Base-by-base conservation (phyloP, 768 basidiomycete species). In the Amanita thiersii region DNA sequence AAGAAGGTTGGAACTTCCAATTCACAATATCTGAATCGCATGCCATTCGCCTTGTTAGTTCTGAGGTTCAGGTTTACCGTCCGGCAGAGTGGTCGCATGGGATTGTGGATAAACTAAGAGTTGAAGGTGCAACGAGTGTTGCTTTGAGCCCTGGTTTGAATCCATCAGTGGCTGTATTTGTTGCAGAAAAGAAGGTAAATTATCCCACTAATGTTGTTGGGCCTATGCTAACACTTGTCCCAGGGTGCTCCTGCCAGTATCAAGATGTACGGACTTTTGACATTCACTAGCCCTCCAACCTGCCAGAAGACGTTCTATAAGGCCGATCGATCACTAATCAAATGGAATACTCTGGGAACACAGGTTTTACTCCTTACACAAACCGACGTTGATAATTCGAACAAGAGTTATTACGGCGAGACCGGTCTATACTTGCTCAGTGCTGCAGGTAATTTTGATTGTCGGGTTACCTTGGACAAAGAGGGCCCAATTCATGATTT, bases 401-500 rank as follows among this genome's bases (percentile, higher is more conserved):
- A 94, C 61, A 96, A 88, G 75, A 92, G 84, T 54, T 99, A 99
- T 61, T 99, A 98, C 51, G 96, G 96, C 40, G 94, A 98, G 68
- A 96, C 93, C 2, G 88, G 89, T 39, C 67, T 99, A 54, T 97
- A 94, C 63, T 73, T 97, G 10, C 76, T 98, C 47, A 91, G 83
- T 49, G 80, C 91, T 12, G 84, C 89, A 6, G 93, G 94, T 11
- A 87, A 90, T 51, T 97, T 92, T 52, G 93, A 97, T 57, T 90
- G 88, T 56, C 73, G 90, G 20, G 86, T 98, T 19, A 66, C 72
- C 1, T 65, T 88, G 52, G 92, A 96, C 64, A 97, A 96, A 67
- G 94, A 98, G 47, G 96, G 96, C 1, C 92, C 92, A 0, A 90
- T 99, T 48, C 92, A 96, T 54, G 96, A 98, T 57, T 96, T 94